Base-by-base conservation (phyloP, 108 stramenopile genomes). In the Skeletonema marinoi region DNA sequence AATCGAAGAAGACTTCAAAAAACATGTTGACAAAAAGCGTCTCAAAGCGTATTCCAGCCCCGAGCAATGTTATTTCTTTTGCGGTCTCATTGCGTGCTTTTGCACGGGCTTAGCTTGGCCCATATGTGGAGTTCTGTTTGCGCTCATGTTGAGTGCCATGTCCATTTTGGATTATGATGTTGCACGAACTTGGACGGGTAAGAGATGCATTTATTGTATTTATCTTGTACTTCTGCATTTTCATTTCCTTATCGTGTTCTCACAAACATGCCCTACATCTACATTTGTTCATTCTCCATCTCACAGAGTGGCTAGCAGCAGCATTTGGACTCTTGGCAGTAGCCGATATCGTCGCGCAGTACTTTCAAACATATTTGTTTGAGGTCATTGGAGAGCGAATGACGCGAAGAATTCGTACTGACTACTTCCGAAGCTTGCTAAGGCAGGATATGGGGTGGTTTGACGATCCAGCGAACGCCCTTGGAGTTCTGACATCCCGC, bases 371-470 rank as follows among this genome's bases (percentile, higher is more conserved):
- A 6, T 50, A 58, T 33, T 82, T 86, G 29, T 85, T 89, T 38
- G 71, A 70, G 44, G 71, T 68, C 6, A 65, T 86, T 3, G 85
- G 85, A 8, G 85, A 82, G 63, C 6, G 32, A 46, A 59, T 86
- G 66, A 78, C 78, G 50, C 74, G 68, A 56, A 66, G 82, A 32
- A 60, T 86, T 25, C 77, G 85, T 7, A 66, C 38, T 1, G 66
- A 68, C 64, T 73, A 80, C 54, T 86, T 80, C 66, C 44, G 77
- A 66, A 38, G 58, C 21, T 60, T 88, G 19, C 65, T 88, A 2
- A 66, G 66, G 21, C 84, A 88, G 54, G 73, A 85, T 54, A 73
- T 83, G 13, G 76, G 68, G 16, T 88, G 79, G 65, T 88, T 85
- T 64, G 87, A 88, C 39, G 46, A 39, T 17, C 48, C 70, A 21